Evolutionary conservation across 768 basidiomycete species (phyloP), one percentile per base, ranked within the genome.

Genomic region (Tricholoma furcatifolium): DNA sequence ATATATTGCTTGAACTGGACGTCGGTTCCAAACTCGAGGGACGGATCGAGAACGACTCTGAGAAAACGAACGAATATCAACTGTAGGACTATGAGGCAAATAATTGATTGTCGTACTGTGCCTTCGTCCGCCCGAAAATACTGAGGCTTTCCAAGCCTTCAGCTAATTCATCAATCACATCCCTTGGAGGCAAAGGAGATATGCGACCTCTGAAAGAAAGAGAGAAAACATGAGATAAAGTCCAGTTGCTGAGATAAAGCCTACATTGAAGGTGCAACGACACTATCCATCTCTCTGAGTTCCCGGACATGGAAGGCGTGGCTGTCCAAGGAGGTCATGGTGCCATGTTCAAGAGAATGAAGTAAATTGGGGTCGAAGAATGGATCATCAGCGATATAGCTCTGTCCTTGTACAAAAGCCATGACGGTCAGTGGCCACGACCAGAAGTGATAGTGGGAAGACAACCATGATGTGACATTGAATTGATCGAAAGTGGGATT

Each of bases 71-170:
- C 43, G 1, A n/a, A 6, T 1, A 17, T 47, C n/a, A 36, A 24
- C 17, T 18, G 14, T 23, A 31, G 39, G 5, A n/a, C n/a, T 43
- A 23, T 43, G 23, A 36, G 34, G 9, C 7, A 9, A 36, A 17
- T 12, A 20, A 12, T n/a, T n/a, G n/a, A n/a, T 34, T 11, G 23
- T 24, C 53, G 23, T 54, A 54, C 53, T 54, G 42, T 43, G n/a
- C 53, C 31, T 47, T 54, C 34, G 42, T 48, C 23, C 53, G 46
- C 3, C 47, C 24, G 24, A 54, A 49, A n/a, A 54, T 27, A 49
- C 47, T 54, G 24, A 38, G 21, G 8, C 24, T 27, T 21, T 43
- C 53, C 17, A 54, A 31, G 15, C 11, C 42, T n/a, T 35, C 5
- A 8, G 31, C 43, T 23, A 54, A 14, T 24, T 10, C 31, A 34